Conservation (phyloP, 768 basidiomycete species). For the Tylopilus sp. region DNA sequence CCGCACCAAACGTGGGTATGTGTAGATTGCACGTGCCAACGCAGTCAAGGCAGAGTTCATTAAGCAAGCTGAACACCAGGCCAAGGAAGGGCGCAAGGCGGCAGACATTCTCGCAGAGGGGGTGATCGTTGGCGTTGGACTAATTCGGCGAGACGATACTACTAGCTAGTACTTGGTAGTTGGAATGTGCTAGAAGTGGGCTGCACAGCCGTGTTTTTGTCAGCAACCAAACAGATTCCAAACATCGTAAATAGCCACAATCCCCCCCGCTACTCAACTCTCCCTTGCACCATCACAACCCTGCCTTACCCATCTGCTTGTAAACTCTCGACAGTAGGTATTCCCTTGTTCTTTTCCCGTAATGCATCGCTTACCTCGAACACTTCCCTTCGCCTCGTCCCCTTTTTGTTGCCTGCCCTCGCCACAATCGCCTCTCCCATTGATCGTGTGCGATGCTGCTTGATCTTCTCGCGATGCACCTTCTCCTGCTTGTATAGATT, state of each 20-base stretch:
- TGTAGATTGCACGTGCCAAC: slow-evolving; percentile 62
- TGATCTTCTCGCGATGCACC: slow-evolving; percentile 28
- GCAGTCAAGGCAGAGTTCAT: slow-evolving; percentile 69
- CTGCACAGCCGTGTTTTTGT: slow-evolving; percentile 23
- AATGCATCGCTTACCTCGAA: background rate
- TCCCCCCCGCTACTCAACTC: slow-evolving; percentile 15
- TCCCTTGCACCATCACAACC: slow-evolving; percentile 27
- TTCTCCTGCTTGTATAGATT: slow-evolving; percentile 13
- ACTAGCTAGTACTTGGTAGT: background rate
- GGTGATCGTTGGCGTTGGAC: slow-evolving; percentile 69
- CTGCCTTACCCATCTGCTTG: background rate
- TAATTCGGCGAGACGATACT: slow-evolving; percentile 51
- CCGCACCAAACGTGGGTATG: background rate
- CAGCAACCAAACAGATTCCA: slow-evolving; percentile 38
- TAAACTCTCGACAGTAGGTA: slow-evolving; percentile 12
- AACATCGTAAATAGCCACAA: slow-evolving; percentile 36
- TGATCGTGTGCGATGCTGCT: slow-evolving; percentile 39
- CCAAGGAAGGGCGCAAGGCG: slow-evolving; percentile 66
- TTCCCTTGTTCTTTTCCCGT: background rate
- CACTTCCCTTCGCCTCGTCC: background rate
- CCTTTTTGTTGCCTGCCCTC: background rate
- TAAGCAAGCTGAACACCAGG: slow-evolving; percentile 59
- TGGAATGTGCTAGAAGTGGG: slow-evolving; percentile 11
- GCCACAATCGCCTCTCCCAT: slow-evolving; percentile 6
- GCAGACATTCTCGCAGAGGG: slow-evolving; percentile 72